Percentiles rank a stretch among this genome's conserved stretches.
Conservation (phyloP, 2,329 filamentous ascomycete species). For the Diplodia corticola region DNA sequence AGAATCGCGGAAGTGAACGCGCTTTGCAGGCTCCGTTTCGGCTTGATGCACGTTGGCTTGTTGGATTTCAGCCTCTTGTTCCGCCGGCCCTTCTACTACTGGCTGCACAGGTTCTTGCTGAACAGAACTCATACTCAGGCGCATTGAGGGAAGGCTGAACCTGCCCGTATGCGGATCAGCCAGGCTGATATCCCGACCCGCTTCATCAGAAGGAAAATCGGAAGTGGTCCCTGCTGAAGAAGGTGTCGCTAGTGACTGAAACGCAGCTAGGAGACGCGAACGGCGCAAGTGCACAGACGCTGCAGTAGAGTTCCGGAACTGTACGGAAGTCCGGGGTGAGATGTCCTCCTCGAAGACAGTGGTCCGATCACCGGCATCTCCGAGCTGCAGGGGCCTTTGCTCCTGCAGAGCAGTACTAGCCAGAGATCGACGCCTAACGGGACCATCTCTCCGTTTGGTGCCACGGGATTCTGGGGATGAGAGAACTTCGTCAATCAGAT, state of each 20-base stretch:
- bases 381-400: not conserved
- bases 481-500: conserved; percentile 73
- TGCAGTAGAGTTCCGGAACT: conserved; percentile 16
- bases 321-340: conserved; percentile 15
- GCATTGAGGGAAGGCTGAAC: conserved; percentile 23
- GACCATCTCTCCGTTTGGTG: not conserved
- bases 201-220: not conserved
- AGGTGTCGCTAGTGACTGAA: conserved; percentile 40
- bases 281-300: conserved; percentile 47
- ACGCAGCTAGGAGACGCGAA: conserved; percentile 52
- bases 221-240: conserved; percentile 27
- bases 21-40: not conserved
- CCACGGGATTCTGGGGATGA: conserved; percentile 11
- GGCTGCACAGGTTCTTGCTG: conserved; percentile 33
- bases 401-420: not conserved
- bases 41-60: not conserved
- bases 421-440: conserved; percentile 9
- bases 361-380: conserved; percentile 5
- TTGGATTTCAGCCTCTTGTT: not conserved
- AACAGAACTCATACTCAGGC: conserved; percentile 12
- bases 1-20: conserved; percentile 53
- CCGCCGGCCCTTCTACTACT: conserved; percentile 35
- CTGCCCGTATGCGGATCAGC: conserved; percentile 11
- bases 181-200: not conserved
- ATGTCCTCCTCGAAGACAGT: conserved; percentile 17